Evolutionary conservation across 768 basidiomycete genomes (phyloP).

Genomic region (Lactarius deliciosus): DNA sequence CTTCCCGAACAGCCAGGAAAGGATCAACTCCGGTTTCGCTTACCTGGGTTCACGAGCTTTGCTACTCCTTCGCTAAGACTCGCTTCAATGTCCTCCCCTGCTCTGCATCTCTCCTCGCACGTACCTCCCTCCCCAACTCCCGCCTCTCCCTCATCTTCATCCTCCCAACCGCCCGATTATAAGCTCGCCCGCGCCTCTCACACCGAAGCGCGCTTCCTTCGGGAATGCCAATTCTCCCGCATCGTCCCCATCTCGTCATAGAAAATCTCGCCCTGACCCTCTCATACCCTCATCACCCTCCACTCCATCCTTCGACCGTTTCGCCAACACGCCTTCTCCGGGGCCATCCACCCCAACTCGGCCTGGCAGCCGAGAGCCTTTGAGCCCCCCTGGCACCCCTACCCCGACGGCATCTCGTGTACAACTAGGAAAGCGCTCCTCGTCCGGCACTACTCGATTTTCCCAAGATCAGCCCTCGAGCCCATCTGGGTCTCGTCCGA

Average conservation of each 20-base stretch:
- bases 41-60: conserved; percentile 58
- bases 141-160: conserved; percentile 48
- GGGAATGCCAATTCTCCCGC: conserved; percentile 30
- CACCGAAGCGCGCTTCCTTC: conserved; percentile 29
- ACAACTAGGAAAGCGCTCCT: conserved; percentile 36
- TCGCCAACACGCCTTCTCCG: conserved; percentile 9
- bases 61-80: conserved; percentile 64
- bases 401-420: conserved; percentile 44
- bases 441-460: conserved; percentile 44
- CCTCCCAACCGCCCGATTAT: conserved; percentile 47
- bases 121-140: conserved; percentile 53
- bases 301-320: conserved; percentile 17
- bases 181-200: conserved; percentile 37
- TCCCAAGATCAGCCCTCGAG: conserved; percentile 42
- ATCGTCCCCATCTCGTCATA: conserved; percentile 31
- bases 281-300: conserved; percentile 30
- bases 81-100: conserved; percentile 75
- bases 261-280: conserved; percentile 31
- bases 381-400: conserved; percentile 50
- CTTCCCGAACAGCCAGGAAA: conserved; percentile 7
- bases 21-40: conserved; percentile 36
- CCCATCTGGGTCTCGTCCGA: conserved; percentile 46
- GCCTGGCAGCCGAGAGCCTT: conserved; percentile 36
- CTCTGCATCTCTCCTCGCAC: conserved; percentile 62
- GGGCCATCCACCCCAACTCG: conserved; percentile 21